Evolutionary conservation across 345 rosid genomes (phyloP), one percentile per base, ranked within the genome.

Genomic region (Cardamine chenopodiifolia): DNA sequence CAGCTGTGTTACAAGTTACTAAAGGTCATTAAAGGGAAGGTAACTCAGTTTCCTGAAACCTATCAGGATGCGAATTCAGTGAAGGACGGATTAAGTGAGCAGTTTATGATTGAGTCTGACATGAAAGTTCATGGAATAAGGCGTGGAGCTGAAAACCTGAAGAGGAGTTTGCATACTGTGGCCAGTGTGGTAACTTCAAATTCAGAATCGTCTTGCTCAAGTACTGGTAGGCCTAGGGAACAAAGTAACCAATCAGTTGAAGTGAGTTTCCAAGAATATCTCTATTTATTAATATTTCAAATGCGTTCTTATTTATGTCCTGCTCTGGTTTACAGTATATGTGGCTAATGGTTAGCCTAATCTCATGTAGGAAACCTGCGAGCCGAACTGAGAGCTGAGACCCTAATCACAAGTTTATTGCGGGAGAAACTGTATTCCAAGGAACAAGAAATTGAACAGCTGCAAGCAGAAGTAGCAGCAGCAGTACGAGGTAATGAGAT

Each of bases 381-480:
- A 73, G 81, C 84, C 17, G 90, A 87, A 70, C 87, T 92, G 47
- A 90, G 82, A 86, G 86, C 92, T 14, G 98, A 90, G 82, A 83
- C 85, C 28, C 68, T 92, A 39, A 73, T 96, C 29, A 96, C 95
- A 17, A 84, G 79, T 78, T 73, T 96, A 73, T 70, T 96, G 62
- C 85, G 84, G 64, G 99, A 96, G 86, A 96, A 92, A 81, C 85
- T 92, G 60, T 88, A 83, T 67, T 87, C 89, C 15, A 90, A 88
- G 84, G 98, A 92, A 85, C 64, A 81, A 79, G 97, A 96, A 83
- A 87, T 82, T 26, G 93, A 92, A 78, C 97, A 83, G 82, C 57
- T 96, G 74, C 90, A 90, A 79, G 94, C 93, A 48, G 97, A 96
- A 82, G 18, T 92, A 47, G 90, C 97, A 55, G 85, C 97, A 39